These are phyloP conservation scores for Solioccasus polychromus DNA, from an alignment of 768 basidiomycete genomes.

Conservation along the genomic window DNA sequence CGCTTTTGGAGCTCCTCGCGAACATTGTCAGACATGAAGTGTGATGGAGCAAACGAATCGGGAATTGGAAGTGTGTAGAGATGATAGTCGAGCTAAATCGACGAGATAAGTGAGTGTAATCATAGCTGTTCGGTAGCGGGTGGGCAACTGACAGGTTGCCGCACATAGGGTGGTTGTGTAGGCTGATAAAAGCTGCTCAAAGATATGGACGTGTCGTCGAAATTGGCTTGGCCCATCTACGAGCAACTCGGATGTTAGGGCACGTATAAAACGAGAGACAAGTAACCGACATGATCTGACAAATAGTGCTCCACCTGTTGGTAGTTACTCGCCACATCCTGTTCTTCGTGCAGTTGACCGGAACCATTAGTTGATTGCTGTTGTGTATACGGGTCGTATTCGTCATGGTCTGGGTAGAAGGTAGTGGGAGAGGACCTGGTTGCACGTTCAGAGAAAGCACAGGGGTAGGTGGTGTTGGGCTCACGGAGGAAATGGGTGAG, in stretches of 20 bases:
- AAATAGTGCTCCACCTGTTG: slow-evolving; percentile 22
- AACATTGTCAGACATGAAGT: slow-evolving; percentile 83
- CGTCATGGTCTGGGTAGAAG: slow-evolving; percentile 32
- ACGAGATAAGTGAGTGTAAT: neutral
- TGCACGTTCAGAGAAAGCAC: slow-evolving; percentile 10
- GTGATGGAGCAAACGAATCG: slow-evolving; percentile 51
- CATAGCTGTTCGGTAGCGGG: slow-evolving; percentile 1
- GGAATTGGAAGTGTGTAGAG: slow-evolving; percentile 78
- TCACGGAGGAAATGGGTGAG: slow-evolving; percentile 31
- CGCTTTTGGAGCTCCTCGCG: slow-evolving; percentile 57
- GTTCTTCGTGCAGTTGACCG: slow-evolving; percentile 14
- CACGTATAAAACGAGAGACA: neutral
- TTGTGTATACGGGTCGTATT: slow-evolving; percentile 36
- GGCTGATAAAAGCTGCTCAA: slow-evolving; percentile 39
- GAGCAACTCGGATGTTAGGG: neutral
- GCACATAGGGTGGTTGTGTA: slow-evolving; percentile 46
- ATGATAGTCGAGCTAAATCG: slow-evolving; percentile 80
- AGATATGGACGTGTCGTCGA: slow-evolving; percentile 25
- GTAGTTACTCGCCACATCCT: slow-evolving; percentile 18
- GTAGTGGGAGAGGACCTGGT: slow-evolving; percentile 28
- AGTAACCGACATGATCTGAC: slow-evolving; percentile 20
- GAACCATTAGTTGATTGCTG: slow-evolving; percentile 1
- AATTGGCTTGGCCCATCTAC: slow-evolving; percentile 27
- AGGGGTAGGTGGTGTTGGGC: neutral
- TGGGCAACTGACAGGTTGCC: slow-evolving; percentile 61